Evolutionary conservation across 805 yeast genomes (phyloP).

Genomic region (Candida michaelii): DNA sequence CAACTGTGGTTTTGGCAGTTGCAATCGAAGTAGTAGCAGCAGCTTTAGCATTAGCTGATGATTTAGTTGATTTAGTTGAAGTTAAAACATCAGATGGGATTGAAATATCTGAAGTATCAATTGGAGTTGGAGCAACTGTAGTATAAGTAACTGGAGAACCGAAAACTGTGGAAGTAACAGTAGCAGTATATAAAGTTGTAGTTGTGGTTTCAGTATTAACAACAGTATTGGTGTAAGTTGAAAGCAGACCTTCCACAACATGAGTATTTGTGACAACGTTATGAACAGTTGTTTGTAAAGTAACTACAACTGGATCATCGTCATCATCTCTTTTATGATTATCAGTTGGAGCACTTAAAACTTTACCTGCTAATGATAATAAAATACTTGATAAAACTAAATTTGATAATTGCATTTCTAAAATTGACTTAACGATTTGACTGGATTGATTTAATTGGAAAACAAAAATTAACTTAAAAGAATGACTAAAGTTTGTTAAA

Average conservation of each 20-base stretch:
- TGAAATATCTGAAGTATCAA: constrained; percentile 17
- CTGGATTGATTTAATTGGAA: constrained; percentile 1
- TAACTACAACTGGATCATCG: constrained; percentile 30
- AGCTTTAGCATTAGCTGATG: constrained; percentile 15
- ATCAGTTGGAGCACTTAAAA: constrained; percentile 20
- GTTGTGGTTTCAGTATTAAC: constrained; percentile 36
- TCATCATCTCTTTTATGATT: constrained; percentile 21
- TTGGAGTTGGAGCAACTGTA: constrained; percentile 34
- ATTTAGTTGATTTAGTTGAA: constrained; percentile 13
- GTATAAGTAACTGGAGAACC: constrained; percentile 38
- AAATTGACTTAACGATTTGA: background rate
- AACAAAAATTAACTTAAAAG: constrained; percentile 12
- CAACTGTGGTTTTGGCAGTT: constrained; percentile 14
- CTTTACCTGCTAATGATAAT: constrained; percentile 20
- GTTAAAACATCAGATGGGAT: constrained; percentile 13
- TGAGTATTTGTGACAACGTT: constrained; percentile 33
- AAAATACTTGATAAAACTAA: constrained; percentile 20
- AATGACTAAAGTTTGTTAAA: constrained; percentile 19
- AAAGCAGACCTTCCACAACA: constrained; percentile 29
- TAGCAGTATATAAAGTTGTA: constrained; percentile 42
- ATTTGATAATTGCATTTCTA: constrained; percentile 28
- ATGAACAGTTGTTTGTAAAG: constrained; percentile 35
- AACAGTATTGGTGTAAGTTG: constrained; percentile 29
- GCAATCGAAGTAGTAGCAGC: constrained; percentile 11
- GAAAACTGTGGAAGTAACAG: constrained; percentile 42